Evolutionary conservation across 176 grass and related monocot genomes (phyloP), one percentile per base, ranked within the genome.

Genomic region (Carex cristatella): DNA sequence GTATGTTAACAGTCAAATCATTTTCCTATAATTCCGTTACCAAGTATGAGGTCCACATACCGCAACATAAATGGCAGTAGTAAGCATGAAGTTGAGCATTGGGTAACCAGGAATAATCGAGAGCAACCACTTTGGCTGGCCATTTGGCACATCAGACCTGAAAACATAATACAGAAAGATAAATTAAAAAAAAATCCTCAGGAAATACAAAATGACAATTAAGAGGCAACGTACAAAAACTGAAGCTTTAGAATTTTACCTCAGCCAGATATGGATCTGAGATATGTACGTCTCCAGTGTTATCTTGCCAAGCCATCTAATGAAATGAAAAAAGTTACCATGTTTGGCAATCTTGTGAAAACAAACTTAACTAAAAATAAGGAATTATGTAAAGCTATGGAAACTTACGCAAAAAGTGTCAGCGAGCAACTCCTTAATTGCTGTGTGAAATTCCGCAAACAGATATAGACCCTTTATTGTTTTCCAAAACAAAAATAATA

Each of bases 251-350:
- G 35, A 61, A 88, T 13, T 60, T 75, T 78, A 99, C 96, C 96
- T 95, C 35, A 99, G 93, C 96, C 96, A 99, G 85, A 99, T 94
- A 85, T 99, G 96, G 49, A 99, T 94, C 81, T 95, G 96, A 84
- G 96, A 95, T 91, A 99, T 94, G 84, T 99, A 99, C 4, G 96
- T 99, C 79, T 99, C 96, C 65, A 99, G 84, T 16, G 96, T 99
- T 79, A 99, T 87, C 90, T 99, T 99, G 80, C 96, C 96, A 62
- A 99, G 93, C 96, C 96, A 99, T 15, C 96, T 99, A 87, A 65
- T 65, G 72, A 65, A 77, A 37, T 79, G 53, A 77, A 19, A 71
- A 80, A 83, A 84, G 57, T 4, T 68, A 55, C 11, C 6, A 30
- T 16, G 30, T 38, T 40, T 23, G 49, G 7, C 40, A 65, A 61